Evolutionary conservation across 768 basidiomycete species (phyloP), one percentile per base, ranked within the genome.

Genomic region (Sistotremastrum suecicum): DNA sequence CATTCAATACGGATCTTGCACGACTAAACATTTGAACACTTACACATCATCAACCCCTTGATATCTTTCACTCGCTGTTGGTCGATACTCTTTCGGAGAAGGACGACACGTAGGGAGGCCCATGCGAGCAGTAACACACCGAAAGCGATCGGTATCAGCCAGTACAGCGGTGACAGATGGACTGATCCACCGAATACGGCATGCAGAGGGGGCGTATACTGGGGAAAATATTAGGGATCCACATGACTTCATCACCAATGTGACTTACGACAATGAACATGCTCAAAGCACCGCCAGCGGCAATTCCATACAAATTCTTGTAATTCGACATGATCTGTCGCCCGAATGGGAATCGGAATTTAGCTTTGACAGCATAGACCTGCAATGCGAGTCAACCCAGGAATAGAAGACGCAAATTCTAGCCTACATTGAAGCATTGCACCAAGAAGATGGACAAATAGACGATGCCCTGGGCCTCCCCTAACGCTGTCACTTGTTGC

Each of bases 41-140:
- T 66, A 80, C 78, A 78, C 80, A 82, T 80, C 75, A 74, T 74
- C 33, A 82, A 60, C 2, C 78, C 78, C 48, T 70, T 72, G 52
- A 81, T 78, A 58, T 78, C 76, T 53, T 75, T 76, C 36, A 79
- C 78, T 49, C 65, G 69, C 50, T 69, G 57, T 41, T 69, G 65
- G 53, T 77, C 72, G 28, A 78, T 60, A 11, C 70, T 68, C 55
- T 72, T 77, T 35, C 76, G 61, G 48, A 79, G 54, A 34, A 81
- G 47, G 12, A 80, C 39, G 28, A 82, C 78, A 3, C 78, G 66
- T 33, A 82, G 50, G 7, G 71, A 74, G 11, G 78, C 61, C 78
- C 78, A 80, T 0, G 56, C 67, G 7, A 81, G 63, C 5, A 76
- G 62, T 42, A 80, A 45, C 7, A 66, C 51, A 30, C 79, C 80